A percentile compares a stretch with the other conserved stretches of the same genome.
These are phyloP conservation scores for Stachybotrys chartarum DNA, from an alignment of 2,329 filamentous ascomycete genomes.

Conservation along the genomic window DNA sequence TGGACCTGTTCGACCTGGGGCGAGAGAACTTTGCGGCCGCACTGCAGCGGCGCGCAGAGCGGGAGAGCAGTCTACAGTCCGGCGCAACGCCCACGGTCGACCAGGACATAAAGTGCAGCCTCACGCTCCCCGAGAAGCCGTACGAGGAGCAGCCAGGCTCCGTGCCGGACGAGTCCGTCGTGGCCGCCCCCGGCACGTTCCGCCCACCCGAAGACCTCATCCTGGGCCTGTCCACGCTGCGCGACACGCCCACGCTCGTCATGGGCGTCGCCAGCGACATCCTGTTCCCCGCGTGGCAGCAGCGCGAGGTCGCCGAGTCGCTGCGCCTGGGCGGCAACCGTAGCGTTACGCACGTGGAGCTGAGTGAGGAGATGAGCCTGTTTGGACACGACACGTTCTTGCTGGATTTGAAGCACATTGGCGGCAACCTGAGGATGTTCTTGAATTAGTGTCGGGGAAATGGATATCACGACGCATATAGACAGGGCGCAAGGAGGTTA, in stretches of 20 bases:
- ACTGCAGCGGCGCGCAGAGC: conserved; percentile 52
- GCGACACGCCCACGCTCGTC: conserved; percentile 75
- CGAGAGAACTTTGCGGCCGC: conserved; percentile 59
- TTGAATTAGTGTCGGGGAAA: conserved; percentile 41
- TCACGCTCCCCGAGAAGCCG: conserved; percentile 74
- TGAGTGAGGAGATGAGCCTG: conserved; percentile 87
- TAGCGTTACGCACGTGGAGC: conserved; percentile 77
- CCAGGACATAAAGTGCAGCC: conserved; percentile 48
- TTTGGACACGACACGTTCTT: conserved; percentile 98
- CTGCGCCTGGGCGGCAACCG: conserved; percentile 71
- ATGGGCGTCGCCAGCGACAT: conserved; percentile 96
- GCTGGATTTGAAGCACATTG: conserved; percentile 85
- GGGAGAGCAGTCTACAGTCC: conserved; percentile 35
- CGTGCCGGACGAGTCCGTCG: conserved; percentile 25
- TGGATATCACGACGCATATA: not conserved
- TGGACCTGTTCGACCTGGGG: conserved; percentile 96
- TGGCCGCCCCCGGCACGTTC: conserved; percentile 23
- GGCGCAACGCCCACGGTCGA: conserved; percentile 41
- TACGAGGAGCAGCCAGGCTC: conserved; percentile 73
- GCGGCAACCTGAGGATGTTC: conserved; percentile 75
- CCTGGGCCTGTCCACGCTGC: conserved; percentile 61
- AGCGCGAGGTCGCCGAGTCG: conserved; percentile 85
- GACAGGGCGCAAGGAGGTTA: no score
- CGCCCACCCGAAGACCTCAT: conserved; percentile 74
- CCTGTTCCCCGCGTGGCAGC: conserved; percentile 96